Evolutionary conservation across 2,329 filamentous ascomycete genomes (phyloP), one percentile per base, ranked within the genome.

Genomic region (Curvularia eragrostidis): DNA sequence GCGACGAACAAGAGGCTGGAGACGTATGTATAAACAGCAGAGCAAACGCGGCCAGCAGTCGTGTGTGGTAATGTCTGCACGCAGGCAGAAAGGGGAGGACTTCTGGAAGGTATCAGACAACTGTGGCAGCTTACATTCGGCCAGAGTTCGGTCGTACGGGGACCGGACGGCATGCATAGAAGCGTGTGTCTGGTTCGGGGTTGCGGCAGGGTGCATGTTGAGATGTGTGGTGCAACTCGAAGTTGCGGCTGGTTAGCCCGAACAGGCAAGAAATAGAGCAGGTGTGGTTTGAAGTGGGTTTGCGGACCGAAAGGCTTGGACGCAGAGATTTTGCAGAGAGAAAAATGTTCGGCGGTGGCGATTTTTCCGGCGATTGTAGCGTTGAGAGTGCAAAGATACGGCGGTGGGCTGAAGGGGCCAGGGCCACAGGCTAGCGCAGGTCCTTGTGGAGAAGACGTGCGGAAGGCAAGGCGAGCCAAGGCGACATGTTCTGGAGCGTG

Each of bases 51-150:
- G 23, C 43, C 50, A 54, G 41, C 43, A 44, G 53, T 41, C 44
- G 46, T 44, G 52, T 44, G 42, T 54, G n/a, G 18, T 42, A 10
- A 34, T 50, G 52, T 47, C 48, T 43, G 53, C 39, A 52, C 15
- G 47, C 52, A 48, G 53, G 59, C 47, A 44, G 42, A 55, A 59
- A 41, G 48, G 61, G 56, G 54, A 49, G 38, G 46, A 52, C 43
- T 65, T 65, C 63, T 62, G 59, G 63, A 65, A 65, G 48, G 38
- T 32, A 44, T 32, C n/a, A 18, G 6, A 39, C n/a, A 24, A 18
- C n/a, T 24, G 21, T 21, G 3, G 19, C 19, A 42, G 39, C 39
- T 21, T 21, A 5, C 10, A 6, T 21, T 23, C 43, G 43, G 26
- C 15, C 26, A 18, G 26, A n/a, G 43, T 46, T 46, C 26, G 43